Percentiles rank a stretch among this genome's conserved stretches.
Evolutionary conservation across 257 asterid species (phyloP).

Genomic region (Solanum pinnatisectum): DNA sequence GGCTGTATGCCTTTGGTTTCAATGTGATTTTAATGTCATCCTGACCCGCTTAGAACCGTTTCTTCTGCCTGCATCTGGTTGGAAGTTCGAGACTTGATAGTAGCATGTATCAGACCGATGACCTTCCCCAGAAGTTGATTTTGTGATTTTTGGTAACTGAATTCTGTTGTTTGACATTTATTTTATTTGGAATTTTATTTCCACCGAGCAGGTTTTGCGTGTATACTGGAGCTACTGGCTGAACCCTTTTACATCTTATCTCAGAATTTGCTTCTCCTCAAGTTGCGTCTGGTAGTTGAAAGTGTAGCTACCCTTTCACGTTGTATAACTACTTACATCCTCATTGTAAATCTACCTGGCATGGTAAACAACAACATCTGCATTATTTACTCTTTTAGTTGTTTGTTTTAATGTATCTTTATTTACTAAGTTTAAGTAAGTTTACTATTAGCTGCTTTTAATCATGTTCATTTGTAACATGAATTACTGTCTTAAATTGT

Average conservation of each 20-base stretch:
- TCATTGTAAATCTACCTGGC: conserved; percentile 57
- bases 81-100: neutral
- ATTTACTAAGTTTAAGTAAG: neutral
- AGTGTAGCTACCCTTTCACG: conserved; percentile 72
- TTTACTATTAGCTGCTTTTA: neutral
- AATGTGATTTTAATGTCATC: neutral
- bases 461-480: neutral
- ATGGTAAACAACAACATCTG: conserved; percentile 29
- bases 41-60: neutral
- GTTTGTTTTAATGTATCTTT: neutral
- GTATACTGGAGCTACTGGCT: conserved; percentile 85
- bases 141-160: neutral
- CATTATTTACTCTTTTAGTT: neutral
- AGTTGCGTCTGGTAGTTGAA: conserved; percentile 78
- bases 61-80: neutral
- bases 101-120: neutral
- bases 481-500: neutral
- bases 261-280: conserved; percentile 75
- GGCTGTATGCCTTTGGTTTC: neutral
- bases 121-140: neutral
- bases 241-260: conserved; percentile 92
- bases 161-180: neutral
- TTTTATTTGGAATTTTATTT: neutral
- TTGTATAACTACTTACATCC: conserved; percentile 59
- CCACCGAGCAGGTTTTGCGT: conserved; percentile 65